Conservation (phyloP, 345 rosid species). For the Citrus glauca region DNA sequence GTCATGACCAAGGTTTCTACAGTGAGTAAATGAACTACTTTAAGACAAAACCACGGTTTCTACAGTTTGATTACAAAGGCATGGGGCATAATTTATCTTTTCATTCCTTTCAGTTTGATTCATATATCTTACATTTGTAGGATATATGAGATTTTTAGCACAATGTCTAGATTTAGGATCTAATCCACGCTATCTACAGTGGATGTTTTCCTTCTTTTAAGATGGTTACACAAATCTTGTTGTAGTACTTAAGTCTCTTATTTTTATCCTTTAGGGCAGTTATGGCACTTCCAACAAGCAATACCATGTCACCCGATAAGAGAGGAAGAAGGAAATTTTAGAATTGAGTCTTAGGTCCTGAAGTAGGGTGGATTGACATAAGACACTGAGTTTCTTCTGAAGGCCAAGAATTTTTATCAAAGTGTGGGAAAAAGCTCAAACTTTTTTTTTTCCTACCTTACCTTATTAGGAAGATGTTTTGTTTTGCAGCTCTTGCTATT, state of each 20-base stretch:
- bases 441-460: background rate
- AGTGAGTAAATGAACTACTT: too few relatives aligned
- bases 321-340: background rate
- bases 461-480: background rate
- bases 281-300: background rate
- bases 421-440: background rate
- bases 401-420: background rate
- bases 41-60: too few relatives aligned
- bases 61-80: too few relatives aligned
- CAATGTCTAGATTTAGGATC: background rate
- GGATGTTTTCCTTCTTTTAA: background rate
- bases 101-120: background rate
- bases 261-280: background rate
- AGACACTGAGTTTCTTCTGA: background rate
- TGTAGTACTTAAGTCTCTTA: background rate
- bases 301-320: background rate
- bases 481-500: slow-evolving; percentile 79
- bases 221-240: background rate
- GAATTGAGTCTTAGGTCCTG: background rate
- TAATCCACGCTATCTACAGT: background rate
- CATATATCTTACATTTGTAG: background rate
- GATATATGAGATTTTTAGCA: background rate
- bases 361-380: background rate
- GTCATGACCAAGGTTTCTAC: background rate
- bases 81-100: background rate